Conservation (phyloP, 345 rosid species). For the Clausena lansium region DNA sequence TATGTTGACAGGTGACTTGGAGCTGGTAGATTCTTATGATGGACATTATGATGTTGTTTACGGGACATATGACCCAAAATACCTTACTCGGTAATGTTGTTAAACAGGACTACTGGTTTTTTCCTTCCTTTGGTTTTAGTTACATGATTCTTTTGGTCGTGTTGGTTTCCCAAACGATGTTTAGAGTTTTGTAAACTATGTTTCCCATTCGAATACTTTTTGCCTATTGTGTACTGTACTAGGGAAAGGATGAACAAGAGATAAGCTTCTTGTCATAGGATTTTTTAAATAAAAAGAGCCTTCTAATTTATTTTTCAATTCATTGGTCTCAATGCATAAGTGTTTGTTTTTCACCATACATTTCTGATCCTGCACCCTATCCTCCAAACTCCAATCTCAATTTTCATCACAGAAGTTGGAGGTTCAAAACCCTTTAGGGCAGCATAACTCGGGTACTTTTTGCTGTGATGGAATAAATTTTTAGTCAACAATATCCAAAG, state of each 20-base stretch:
- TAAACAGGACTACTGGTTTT: background rate
- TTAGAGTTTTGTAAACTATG: background rate
- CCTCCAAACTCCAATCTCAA: background rate
- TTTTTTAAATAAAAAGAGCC: background rate
- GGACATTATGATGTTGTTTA: slow-evolving; percentile 90
- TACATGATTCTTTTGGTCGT: slow-evolving; percentile 1
- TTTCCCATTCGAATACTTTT: background rate
- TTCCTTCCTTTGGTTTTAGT: background rate
- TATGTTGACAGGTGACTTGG: slow-evolving; percentile 82
- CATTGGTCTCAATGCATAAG: background rate
- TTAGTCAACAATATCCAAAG: background rate
- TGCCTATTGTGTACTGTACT: background rate
- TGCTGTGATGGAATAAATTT: background rate
- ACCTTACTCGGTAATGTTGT: slow-evolving; percentile 67
- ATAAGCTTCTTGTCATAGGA: background rate
- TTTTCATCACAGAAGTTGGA: background rate
- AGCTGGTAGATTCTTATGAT: slow-evolving; percentile 77
- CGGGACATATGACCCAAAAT: slow-evolving; percentile 80
- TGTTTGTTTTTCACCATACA: background rate
- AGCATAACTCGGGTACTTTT: background rate
- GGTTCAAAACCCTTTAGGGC: background rate
- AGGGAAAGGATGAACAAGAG: background rate
- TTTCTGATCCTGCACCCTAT: background rate
- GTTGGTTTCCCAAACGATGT: background rate
- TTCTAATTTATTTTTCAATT: background rate